Evolutionary conservation across 2,329 filamentous ascomycete species (phyloP), one percentile per base, ranked within the genome.

Genomic region (Pyricularia pennisetigena): DNA sequence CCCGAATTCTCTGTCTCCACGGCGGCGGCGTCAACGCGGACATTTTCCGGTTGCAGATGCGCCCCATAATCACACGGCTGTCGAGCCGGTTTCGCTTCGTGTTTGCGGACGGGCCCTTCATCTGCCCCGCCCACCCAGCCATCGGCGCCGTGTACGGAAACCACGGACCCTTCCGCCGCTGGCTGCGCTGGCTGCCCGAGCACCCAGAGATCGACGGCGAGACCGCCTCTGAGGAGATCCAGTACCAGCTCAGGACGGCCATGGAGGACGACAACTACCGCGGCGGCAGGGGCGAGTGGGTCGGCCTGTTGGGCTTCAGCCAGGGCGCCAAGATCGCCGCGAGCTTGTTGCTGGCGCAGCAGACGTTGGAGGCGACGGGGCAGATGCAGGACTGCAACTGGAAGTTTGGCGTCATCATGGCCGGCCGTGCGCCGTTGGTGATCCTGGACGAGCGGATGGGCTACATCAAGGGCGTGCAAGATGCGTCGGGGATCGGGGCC

Each of bases 1-100:
- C 65, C 41, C 65, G 65, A 24, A 67, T 67, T 20, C 88, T 94
- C 72, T 93, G 90, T 78, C 86, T 94, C n/a, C 91, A 94, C 77
- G 91, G 91, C 75, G 91, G 90, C 73, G 91, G 91, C 70, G 87
- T 89, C 71, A 93, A 90, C 74, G 88, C 84, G n/a, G 75, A 82
- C 59, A 86, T 93, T 75, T 93, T 93, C 80, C 80, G 83, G 70
- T 76, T 84, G 12, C 91, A 94, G 79, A 86, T 87, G 72, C 90
- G 91, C 70, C 80, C 80, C 71, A 72, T 86, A 68, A 75, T 78
- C 66, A 76, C 74, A 29, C 64, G 59, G 68, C 83, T 93, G 0
- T 75, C 78, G 63, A 76, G 82, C 7, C 77, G 83, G 64, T 92
- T 93, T 76, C 87, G 91, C 59, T 83, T 93, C 71, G 87, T 90